A percentile compares a stretch with the other conserved stretches of the same genome.
Conservation (phyloP, 345 rosid species). For the Eucalyptus polyanthemos region DNA sequence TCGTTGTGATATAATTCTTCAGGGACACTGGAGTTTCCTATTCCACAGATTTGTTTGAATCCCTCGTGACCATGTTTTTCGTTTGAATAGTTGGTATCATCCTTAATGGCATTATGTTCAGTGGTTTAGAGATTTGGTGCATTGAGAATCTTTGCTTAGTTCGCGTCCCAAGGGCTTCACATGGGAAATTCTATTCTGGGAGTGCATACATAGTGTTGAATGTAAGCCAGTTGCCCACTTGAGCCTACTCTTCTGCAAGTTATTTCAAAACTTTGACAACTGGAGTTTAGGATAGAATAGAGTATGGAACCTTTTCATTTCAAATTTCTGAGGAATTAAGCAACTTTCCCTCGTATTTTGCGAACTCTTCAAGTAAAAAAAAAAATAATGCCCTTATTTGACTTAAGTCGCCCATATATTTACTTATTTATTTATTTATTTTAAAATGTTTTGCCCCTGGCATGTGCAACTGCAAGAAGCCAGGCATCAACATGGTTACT, state of each 20-base stretch:
- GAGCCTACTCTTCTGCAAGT: background rate
- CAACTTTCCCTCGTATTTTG: background rate
- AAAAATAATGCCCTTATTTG: background rate
- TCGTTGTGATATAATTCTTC: background rate
- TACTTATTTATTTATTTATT: background rate
- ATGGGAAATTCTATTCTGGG: slow-evolving; percentile 68
- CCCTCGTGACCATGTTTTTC: background rate
- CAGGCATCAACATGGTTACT: background rate
- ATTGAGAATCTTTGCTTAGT: slow-evolving; percentile 36
- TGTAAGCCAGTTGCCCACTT: slow-evolving; percentile 17
- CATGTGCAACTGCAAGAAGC: background rate
- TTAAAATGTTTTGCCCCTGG: background rate
- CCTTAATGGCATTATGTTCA: slow-evolving; percentile 4
- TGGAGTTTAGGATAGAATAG: background rate
- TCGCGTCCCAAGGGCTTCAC: slow-evolving; percentile 39
- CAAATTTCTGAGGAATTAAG: background rate
- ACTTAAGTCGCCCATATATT: background rate
- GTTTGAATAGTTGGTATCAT: background rate
- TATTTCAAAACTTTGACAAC: background rate
- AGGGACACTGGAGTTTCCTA: background rate
- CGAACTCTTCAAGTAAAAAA: background rate
- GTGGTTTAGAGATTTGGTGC: slow-evolving; percentile 86
- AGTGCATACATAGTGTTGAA: slow-evolving; percentile 52
- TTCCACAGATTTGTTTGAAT: background rate
- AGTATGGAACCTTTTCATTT: background rate